Percentiles rank a stretch among this genome's conserved stretches.
phyloP scores from a whole-genome alignment of 2,329 filamentous ascomycete species.

The Monilinia polystroma region DNA sequence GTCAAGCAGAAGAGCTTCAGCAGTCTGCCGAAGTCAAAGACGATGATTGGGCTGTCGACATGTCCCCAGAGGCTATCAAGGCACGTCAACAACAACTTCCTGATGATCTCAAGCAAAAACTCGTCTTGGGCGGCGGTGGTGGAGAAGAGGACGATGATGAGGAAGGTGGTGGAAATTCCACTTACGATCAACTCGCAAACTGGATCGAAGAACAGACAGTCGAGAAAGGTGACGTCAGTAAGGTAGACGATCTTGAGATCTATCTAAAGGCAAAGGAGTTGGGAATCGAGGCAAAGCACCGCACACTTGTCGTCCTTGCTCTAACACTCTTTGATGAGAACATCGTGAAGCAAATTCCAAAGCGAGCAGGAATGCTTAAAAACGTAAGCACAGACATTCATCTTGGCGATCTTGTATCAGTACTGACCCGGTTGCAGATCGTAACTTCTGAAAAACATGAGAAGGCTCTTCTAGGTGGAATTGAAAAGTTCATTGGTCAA shows the following conservation, averaged over 20 bases:
- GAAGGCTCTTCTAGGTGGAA: conserved; percentile 91
- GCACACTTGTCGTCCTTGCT: conserved; percentile 85
- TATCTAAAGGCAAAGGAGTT: conserved; percentile 97
- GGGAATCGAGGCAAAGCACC: conserved; percentile 91
- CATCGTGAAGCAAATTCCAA: conserved; percentile 82
- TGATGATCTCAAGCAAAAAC: conserved; percentile 89
- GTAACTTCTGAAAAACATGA: conserved; percentile 90
- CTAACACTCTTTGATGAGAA: conserved; percentile 92
- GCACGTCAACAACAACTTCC: conserved; percentile 91
- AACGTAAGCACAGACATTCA: conserved; percentile 56
- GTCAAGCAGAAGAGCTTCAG: conserved; percentile 72
- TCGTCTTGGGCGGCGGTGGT: conserved; percentile 74
- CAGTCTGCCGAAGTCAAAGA: conserved; percentile 68
- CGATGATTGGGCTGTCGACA: conserved; percentile 93
- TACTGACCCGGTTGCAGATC: conserved; percentile 50
- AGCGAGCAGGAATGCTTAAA: conserved; percentile 83
- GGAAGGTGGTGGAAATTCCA: conserved; percentile 69
- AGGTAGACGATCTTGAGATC: conserved; percentile 84
- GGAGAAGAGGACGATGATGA: conserved; percentile 80
- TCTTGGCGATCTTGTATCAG: background rate
- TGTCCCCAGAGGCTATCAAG: conserved; percentile 91
- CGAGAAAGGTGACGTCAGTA: conserved; percentile 70
- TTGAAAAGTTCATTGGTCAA: conserved; percentile 80
- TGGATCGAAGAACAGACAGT: conserved; percentile 80
- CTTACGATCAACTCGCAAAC: conserved; percentile 87